Evolutionary conservation across 2,329 filamentous ascomycete species (phyloP).

Genomic region (Bipolaris bicolor): DNA sequence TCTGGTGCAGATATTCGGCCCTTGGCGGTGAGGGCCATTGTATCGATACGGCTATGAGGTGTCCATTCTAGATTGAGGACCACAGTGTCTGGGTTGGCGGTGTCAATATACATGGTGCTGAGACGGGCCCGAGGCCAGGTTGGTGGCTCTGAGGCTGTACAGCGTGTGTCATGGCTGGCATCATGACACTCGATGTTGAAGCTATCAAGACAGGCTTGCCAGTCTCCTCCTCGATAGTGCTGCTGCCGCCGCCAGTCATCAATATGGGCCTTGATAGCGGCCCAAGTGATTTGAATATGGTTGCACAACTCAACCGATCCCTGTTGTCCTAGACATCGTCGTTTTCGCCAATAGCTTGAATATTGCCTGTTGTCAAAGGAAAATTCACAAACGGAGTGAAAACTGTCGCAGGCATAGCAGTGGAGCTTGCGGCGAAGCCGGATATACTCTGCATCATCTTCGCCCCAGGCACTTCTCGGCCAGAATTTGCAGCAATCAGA

Average conservation of each 20-base stretch:
- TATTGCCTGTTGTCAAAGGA: background rate
- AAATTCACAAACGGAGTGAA: background rate
- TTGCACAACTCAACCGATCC: constrained; percentile 25
- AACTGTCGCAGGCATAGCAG: background rate
- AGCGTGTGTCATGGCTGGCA: constrained; percentile 27
- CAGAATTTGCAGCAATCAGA: background rate
- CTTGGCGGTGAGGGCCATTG: constrained; percentile 22
- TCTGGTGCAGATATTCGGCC: constrained; percentile 24
- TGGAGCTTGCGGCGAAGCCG: background rate
- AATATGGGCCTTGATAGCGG: constrained; percentile 24
- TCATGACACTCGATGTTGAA: constrained; percentile 28
- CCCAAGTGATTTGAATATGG: constrained; percentile 26
- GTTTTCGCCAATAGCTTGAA: background rate
- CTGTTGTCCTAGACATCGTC: constrained; percentile 22
- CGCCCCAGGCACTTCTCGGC: background rate
- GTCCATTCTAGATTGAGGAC: constrained; percentile 28
- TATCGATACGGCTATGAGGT: constrained; percentile 25
- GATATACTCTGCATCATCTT: too few relatives aligned
- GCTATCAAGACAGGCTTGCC: constrained; percentile 21
- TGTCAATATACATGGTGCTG: constrained; percentile 1
- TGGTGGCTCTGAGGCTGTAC: constrained; percentile 21
- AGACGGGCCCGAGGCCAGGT: constrained; percentile 29
- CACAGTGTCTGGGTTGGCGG: constrained; percentile 9
- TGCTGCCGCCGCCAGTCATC: constrained; percentile 23
- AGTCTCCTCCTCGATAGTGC: constrained; percentile 14